These are phyloP conservation scores for Phaseolus coccineus DNA, from an alignment of 331 rosid genomes.

Conservation along the genomic window DNA sequence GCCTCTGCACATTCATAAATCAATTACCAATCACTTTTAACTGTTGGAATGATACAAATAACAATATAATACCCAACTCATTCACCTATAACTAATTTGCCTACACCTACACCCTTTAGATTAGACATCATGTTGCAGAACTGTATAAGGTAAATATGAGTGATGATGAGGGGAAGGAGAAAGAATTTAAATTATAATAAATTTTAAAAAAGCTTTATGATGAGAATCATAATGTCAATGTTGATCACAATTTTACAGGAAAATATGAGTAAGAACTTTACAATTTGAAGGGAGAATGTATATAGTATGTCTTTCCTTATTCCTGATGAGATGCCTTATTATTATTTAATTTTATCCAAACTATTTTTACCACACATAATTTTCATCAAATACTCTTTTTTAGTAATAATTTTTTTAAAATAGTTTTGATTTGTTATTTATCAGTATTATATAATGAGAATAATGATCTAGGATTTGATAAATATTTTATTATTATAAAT, in stretches of 20 bases:
- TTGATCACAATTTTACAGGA: too few species aligned
- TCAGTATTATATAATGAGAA: too few species aligned
- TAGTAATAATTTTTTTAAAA: too few species aligned
- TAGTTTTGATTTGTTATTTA: too few species aligned
- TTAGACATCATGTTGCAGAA: slow-evolving; percentile 23
- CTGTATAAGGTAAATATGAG: neutral
- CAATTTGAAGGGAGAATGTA: slow-evolving; percentile 3
- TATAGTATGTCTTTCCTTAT: slow-evolving; percentile 39
- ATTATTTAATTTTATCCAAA: neutral
- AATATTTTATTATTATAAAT: too few species aligned
- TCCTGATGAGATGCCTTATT: neutral
- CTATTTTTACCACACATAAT: neutral
- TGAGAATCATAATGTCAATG: slow-evolving; percentile 12
- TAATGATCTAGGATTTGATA: too few species aligned
- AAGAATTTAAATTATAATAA: neutral
- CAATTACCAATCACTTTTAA: neutral
- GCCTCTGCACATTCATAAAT: neutral
- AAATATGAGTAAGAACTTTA: neutral
- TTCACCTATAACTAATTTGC: neutral
- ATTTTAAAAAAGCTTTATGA: neutral
- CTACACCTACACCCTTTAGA: neutral
- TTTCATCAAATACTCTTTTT: neutral
- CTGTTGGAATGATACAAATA: neutral
- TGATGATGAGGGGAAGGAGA: neutral
- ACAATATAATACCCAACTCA: slow-evolving; percentile 5